Evolutionary conservation across 192 early-diverging fungal species (phyloP).

Genomic region (Rhizoclosmatium globosum): DNA sequence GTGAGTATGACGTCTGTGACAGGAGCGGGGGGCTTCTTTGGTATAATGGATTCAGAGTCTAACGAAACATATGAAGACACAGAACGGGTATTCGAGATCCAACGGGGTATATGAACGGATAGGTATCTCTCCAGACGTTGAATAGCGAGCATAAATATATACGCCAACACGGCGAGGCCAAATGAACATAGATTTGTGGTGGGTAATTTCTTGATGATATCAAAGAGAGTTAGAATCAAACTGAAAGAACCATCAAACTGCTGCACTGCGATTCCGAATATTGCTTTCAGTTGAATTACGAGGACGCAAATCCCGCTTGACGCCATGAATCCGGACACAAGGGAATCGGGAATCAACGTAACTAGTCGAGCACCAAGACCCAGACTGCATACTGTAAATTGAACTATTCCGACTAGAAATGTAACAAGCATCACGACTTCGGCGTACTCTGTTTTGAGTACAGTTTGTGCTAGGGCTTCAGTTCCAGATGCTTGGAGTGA

Average conservation of each 20-base stretch:
- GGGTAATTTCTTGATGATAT: background rate
- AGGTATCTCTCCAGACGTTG: background rate
- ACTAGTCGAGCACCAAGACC: slow-evolving; percentile 11
- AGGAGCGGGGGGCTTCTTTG: background rate
- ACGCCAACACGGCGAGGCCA: background rate
- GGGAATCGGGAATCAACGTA: slow-evolving; percentile 15
- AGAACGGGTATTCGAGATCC: background rate
- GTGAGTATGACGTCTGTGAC: slow-evolving; percentile 29
- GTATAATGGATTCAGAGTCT: background rate
- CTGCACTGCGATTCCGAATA: slow-evolving; percentile 12
- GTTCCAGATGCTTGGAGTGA: background rate
- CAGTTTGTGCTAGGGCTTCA: background rate
- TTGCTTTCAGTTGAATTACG: slow-evolving; percentile 19
- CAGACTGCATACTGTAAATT: slow-evolving; percentile 6
- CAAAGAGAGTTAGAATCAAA: slow-evolving; percentile 7
- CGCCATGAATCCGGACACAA: slow-evolving; percentile 30
- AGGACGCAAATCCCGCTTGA: slow-evolving; percentile 4
- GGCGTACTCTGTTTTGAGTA: background rate
- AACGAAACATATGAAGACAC: background rate
- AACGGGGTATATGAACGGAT: background rate
- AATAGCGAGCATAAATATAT: background rate
- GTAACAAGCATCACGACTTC: slow-evolving; percentile 13
- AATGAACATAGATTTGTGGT: background rate
- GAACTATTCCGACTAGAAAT: slow-evolving; percentile 13
- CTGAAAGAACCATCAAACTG: slow-evolving; percentile 17